phyloP scores from a whole-genome alignment of 1,284 basidiomycete genomes.

The Ganoderma lingzhi region DNA sequence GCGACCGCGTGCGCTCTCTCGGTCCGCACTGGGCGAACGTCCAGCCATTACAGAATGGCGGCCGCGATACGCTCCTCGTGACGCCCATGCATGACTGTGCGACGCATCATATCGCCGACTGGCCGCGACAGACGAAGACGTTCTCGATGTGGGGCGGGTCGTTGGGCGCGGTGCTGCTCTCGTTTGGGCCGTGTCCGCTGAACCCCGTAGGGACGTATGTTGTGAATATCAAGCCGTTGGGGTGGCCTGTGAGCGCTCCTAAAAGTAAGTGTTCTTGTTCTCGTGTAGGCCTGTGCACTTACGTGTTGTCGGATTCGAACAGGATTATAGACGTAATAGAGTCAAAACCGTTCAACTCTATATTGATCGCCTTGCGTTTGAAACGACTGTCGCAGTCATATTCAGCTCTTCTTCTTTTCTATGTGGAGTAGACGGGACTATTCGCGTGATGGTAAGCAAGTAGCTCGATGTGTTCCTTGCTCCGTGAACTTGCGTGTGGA shows the following conservation, averaged over 20 bases:
- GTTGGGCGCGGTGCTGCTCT: background rate
- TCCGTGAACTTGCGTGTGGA: background rate
- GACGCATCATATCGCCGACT: background rate
- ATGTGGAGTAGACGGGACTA: background rate
- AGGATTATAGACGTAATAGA: background rate
- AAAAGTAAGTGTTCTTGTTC: background rate
- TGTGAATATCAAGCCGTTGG: background rate
- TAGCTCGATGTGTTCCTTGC: background rate
- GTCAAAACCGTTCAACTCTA: background rate
- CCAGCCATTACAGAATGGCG: background rate
- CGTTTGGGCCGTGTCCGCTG: background rate
- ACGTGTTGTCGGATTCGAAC: background rate
- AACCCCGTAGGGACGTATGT: background rate
- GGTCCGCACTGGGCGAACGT: constrained; percentile 6
- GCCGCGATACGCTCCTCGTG: background rate
- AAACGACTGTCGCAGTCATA: no score
- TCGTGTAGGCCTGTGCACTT: background rate
- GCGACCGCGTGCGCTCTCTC: background rate
- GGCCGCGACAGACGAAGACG: background rate
- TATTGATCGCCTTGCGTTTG: no score
- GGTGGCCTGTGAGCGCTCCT: background rate
- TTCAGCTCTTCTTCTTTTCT: no score
- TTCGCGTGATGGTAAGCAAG: background rate
- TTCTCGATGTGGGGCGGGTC: constrained; percentile 6
- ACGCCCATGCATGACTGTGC: background rate